These are phyloP conservation scores for Sugiyamaella floridensis DNA, from an alignment of 805 yeast genomes.

Conservation along the genomic window DNA sequence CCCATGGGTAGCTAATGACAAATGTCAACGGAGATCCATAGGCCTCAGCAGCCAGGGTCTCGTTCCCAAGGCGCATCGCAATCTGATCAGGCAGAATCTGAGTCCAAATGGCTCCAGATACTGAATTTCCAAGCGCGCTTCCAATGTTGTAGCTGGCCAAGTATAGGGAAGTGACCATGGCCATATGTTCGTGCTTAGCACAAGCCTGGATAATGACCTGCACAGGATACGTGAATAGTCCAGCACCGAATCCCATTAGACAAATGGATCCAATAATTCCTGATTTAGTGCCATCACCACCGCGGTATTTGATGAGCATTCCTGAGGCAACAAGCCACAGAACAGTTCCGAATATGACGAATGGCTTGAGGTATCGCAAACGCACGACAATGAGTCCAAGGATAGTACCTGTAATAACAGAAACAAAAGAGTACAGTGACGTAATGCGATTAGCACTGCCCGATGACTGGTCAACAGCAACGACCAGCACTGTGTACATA, in stretches of 20 bases:
- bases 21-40: slow-evolving; percentile 51
- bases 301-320: slow-evolving; percentile 49
- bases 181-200: slow-evolving; percentile 58
- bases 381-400: slow-evolving; percentile 48
- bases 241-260: slow-evolving; percentile 66
- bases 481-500: slow-evolving; percentile 58
- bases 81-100: slow-evolving; percentile 45
- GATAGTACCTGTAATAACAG: slow-evolving; percentile 52
- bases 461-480: slow-evolving; percentile 52
- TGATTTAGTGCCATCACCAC: slow-evolving; percentile 40
- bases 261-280: slow-evolving; percentile 64
- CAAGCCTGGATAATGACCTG: slow-evolving; percentile 56
- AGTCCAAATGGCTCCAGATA: slow-evolving; percentile 70
- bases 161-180: slow-evolving; percentile 51
- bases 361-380: slow-evolving; percentile 49
- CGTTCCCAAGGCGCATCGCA: slow-evolving; percentile 26
- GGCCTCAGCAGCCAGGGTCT: slow-evolving; percentile 39
- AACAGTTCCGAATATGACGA: slow-evolving; percentile 50
- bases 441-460: slow-evolving; percentile 63
- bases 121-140: slow-evolving; percentile 52
- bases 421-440: slow-evolving; percentile 56
- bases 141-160: slow-evolving; percentile 57
- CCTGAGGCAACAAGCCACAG: slow-evolving; percentile 61
- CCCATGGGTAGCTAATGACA: slow-evolving; percentile 48
- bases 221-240: slow-evolving; percentile 59